phyloP scores from a whole-genome alignment of 2,329 filamentous ascomycete genomes.

The Epichloe typhina region DNA sequence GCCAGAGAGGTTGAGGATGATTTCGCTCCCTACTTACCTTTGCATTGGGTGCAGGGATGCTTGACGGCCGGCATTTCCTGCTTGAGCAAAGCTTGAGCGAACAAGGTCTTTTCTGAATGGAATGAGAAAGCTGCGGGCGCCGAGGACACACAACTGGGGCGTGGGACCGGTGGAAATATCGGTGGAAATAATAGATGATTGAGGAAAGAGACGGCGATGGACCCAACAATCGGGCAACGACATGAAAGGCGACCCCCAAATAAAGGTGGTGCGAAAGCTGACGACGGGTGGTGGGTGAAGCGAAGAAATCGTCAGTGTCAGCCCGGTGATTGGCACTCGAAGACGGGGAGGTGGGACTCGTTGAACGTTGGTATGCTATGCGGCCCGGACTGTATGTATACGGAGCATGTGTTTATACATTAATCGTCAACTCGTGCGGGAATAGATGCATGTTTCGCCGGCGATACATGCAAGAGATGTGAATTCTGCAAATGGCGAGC shows the following conservation, averaged over 20 bases:
- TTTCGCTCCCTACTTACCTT: conserved; percentile 14
- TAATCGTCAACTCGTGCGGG: too few relatives aligned
- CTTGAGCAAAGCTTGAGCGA: not conserved
- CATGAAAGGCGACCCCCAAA: not conserved
- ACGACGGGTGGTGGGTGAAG: not conserved
- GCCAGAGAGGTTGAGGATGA: not conserved
- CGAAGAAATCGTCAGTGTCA: not conserved
- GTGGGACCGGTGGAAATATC: not conserved
- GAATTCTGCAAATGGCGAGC: too few relatives aligned
- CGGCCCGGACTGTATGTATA: too few relatives aligned
- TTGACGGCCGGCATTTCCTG: conserved; percentile 20
- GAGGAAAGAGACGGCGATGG: not conserved
- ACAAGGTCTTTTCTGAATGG: not conserved
- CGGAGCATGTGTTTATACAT: too few relatives aligned
- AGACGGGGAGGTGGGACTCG: not conserved
- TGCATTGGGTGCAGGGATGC: conserved; percentile 22
- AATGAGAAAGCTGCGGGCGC: not conserved
- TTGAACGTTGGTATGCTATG: conserved; percentile 1
- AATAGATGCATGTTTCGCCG: too few relatives aligned
- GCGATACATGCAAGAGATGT: too few relatives aligned
- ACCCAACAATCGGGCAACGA: not conserved
- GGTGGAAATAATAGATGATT: not conserved
- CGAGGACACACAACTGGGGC: not conserved
- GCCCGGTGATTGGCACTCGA: not conserved
- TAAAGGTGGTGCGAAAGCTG: conserved; percentile 1